phyloP scores from a whole-genome alignment of 2,329 filamentous ascomycete species.

The Pleoardoris graminearum region DNA sequence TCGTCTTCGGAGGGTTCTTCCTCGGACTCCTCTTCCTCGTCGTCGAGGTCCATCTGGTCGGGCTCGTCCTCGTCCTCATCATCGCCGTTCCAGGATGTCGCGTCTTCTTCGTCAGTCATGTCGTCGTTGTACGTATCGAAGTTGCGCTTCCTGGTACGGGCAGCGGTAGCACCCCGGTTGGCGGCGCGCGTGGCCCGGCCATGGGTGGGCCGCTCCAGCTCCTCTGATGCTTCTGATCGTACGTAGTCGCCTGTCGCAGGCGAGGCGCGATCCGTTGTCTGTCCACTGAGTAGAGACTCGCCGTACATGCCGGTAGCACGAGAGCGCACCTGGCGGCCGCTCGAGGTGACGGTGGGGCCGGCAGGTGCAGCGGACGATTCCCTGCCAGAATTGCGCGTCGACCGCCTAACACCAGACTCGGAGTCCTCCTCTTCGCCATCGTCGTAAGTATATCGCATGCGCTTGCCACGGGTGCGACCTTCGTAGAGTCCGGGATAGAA shows the following conservation, averaged over 20 bases:
- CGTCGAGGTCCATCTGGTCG: conserved; percentile 65
- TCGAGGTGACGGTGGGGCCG: conserved; percentile 73
- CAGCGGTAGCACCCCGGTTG: conserved; percentile 23
- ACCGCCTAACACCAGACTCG: conserved; percentile 64
- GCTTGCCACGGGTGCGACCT: conserved; percentile 92
- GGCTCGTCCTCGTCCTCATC: conserved; percentile 75
- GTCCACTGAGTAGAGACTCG: conserved; percentile 61
- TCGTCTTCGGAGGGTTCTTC: conserved; percentile 46
- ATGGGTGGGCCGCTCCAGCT: conserved; percentile 47
- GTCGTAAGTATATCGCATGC: conserved; percentile 94
- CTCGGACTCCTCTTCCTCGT: conserved; percentile 57
- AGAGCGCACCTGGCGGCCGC: conserved; percentile 80
- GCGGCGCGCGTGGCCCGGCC: conserved; percentile 49
- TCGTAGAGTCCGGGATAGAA: conserved; percentile 93
- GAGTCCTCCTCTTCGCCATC: conserved; percentile 82
- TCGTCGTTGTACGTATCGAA: conserved; percentile 63
- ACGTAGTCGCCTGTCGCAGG: conserved; percentile 50
- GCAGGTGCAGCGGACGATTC: conserved; percentile 71
- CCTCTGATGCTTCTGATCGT: conserved; percentile 51
- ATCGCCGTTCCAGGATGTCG: conserved; percentile 67
- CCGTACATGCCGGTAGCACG: conserved; percentile 65
- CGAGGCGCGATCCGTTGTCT: conserved; percentile 48
- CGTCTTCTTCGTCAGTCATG: conserved; percentile 69
- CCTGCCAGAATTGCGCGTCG: conserved; percentile 69
- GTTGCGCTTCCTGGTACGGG: conserved; percentile 28